phyloP scores from a whole-genome alignment of 179 eudicot species.

The Nepenthes alata region DNA sequence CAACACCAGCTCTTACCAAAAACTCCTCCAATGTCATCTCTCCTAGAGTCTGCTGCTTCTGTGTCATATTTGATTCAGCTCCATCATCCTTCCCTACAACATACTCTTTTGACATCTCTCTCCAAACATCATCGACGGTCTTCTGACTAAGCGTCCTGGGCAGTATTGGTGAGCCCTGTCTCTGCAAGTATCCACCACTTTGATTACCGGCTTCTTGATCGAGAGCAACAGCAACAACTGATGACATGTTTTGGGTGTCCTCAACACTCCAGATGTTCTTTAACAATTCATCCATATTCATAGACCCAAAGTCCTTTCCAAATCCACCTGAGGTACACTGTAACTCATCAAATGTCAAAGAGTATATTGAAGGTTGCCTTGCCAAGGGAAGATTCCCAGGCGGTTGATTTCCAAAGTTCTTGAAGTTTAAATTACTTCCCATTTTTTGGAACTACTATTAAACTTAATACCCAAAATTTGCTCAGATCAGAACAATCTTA shows the following conservation, averaged over 20 bases:
- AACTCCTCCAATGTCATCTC: constrained; percentile 88
- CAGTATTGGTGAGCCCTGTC: constrained; percentile 67
- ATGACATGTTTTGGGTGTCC: constrained; percentile 43
- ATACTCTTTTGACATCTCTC: constrained; percentile 45
- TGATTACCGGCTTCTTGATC: constrained; percentile 25
- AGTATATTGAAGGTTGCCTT: constrained; percentile 46
- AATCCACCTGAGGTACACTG: constrained; percentile 38
- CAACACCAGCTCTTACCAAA: constrained; percentile 80
- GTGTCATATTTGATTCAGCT: constrained; percentile 31
- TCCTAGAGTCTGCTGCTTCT: constrained; percentile 58
- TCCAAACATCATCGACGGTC: constrained; percentile 92
- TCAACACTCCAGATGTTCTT: constrained; percentile 56
- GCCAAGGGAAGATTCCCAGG: constrained; percentile 21
- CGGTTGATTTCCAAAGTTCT: constrained; percentile 37
- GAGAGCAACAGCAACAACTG: constrained; percentile 18
- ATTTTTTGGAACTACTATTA: constrained; percentile 10
- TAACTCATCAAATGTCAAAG: constrained; percentile 64
- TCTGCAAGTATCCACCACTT: constrained; percentile 37
- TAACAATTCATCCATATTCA: constrained; percentile 69
- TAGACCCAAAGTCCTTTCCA: constrained; percentile 68
- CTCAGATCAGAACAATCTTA: not conserved
- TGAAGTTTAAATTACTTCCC: constrained; percentile 68
- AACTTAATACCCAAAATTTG: constrained; percentile 1
- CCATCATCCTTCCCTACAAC: constrained; percentile 28
- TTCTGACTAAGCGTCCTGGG: constrained; percentile 82